Percentiles rank a stretch among this genome's conserved stretches.
These are phyloP conservation scores for Chrysosphaeria jannelii DNA, from an alignment of 2,329 filamentous ascomycete genomes.

Conservation along the genomic window DNA sequence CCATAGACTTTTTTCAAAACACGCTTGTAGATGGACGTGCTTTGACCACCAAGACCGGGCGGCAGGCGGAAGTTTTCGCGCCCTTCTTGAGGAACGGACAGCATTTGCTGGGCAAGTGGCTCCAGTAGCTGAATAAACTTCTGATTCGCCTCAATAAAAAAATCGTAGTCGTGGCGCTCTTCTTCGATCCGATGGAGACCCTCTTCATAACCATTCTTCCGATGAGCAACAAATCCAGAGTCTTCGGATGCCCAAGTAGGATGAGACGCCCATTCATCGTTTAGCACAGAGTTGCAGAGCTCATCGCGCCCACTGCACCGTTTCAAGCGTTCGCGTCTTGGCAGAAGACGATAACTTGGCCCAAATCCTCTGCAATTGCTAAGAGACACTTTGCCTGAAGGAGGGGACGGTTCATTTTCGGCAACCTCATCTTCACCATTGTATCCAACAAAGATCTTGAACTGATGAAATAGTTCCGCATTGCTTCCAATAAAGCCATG, in stretches of 20 bases:
- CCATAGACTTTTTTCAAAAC: constrained; percentile 96
- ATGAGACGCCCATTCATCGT: constrained; percentile 96
- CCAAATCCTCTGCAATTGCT: constrained; percentile 90
- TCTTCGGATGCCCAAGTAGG: constrained; percentile 98
- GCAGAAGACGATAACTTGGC: constrained; percentile 77
- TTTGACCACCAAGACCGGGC: constrained; percentile 63
- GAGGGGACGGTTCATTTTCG: constrained; percentile 46
- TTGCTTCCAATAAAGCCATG: constrained; percentile 68
- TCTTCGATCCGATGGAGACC: constrained; percentile 88
- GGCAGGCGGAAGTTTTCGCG: constrained; percentile 50
- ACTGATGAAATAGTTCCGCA: constrained; percentile 63
- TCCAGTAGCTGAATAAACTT: constrained; percentile 91
- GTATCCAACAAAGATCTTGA: constrained; percentile 57
- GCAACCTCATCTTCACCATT: constrained; percentile 50
- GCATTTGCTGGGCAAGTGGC: constrained; percentile 72
- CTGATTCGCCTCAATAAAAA: constrained; percentile 83
- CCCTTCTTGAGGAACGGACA: constrained; percentile 46
- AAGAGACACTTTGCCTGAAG: constrained; percentile 59
- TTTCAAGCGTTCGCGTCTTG: constrained; percentile 65
- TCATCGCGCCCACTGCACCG: constrained; percentile 83
- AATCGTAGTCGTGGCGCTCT: constrained; percentile 94
- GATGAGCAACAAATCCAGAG: constrained; percentile 85
- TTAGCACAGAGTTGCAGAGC: constrained; percentile 74
- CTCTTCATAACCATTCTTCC: constrained; percentile 89
- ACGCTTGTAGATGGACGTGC: constrained; percentile 86